Conservation (phyloP, 441 rosid genomes). For the Pelargonium myrrhifolium region DNA sequence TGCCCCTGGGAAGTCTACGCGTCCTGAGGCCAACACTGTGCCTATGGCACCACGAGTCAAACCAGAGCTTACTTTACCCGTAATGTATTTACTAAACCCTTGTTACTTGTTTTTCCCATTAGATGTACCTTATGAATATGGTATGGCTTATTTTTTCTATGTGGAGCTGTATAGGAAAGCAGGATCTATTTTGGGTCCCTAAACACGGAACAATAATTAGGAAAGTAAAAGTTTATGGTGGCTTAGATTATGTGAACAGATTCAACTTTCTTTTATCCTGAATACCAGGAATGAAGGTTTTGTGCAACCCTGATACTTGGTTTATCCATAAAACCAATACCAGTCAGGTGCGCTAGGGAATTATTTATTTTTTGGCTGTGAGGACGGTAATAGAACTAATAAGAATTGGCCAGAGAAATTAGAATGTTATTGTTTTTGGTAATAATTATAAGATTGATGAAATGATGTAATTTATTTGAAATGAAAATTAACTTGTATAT, state of each 20-base stretch:
- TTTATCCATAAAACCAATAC: neutral
- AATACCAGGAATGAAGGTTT: neutral
- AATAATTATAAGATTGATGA: too few relatives aligned
- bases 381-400: neutral
- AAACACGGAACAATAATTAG: neutral
- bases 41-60: slow-evolving; percentile 69
- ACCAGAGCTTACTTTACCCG: slow-evolving; percentile 87
- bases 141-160: neutral
- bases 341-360: neutral
- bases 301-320: neutral
- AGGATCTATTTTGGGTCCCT: slow-evolving; percentile 5
- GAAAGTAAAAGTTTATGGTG: too few relatives aligned
- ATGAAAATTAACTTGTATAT: too few relatives aligned
- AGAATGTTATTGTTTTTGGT: neutral
- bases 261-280: neutral
- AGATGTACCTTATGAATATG: slow-evolving; percentile 13
- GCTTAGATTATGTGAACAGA: neutral
- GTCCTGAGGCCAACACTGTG: slow-evolving; percentile 54
- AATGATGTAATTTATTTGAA: too few relatives aligned
- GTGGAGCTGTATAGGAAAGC: neutral
- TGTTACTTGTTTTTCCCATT: slow-evolving; percentile 12
- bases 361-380: neutral
- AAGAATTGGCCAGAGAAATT: neutral
- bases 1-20: slow-evolving; percentile 60
- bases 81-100: slow-evolving; percentile 53